Evolutionary conservation across 495 filamentous ascomycete species (phyloP), one percentile per base, ranked within the genome.

Genomic region (Aspergillus funiculosus): DNA sequence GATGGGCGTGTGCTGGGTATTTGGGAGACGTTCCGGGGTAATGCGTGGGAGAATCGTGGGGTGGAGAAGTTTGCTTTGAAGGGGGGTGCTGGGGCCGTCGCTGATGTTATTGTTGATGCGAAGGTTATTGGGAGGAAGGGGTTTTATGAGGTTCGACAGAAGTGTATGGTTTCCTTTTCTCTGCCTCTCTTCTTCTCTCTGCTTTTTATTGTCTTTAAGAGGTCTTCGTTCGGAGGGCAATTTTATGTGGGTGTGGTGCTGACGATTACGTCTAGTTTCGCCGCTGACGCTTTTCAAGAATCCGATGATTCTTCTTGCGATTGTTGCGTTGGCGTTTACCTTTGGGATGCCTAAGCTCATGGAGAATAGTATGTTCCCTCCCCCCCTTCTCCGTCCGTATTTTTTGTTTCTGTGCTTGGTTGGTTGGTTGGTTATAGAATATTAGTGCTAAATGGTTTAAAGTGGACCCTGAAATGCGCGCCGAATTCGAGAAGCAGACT

Each of bases 391-490:
- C 34, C n/a, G 7, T 7, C 22, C 26, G 13, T 31, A 39, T 43
- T 34, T 30, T 34, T 36, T 21, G 3, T 22, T 19, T 14, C 22
- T 20, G 32, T 5, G 8, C 8, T 19, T 36, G 15, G 15, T 20
- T 20, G 32, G 21, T 39, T 9, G 2, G 10, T 4, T 37, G 15
- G 6, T 19, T 37, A 7, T 37, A 14, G 29, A 24, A 44, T 11
- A 20, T 14, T 7, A 1, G 4, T 2, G 21, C 24, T 22, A 22
- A 20, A 20, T 2, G 15, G 4, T 20, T 15, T 34, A 27, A 19
- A 96, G 90, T 98, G 91, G 92, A 97, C 59, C 87, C 87, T 13
- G 92, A 98, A 64, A 86, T 86, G 71, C 79, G 81, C 46, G 86
- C 83, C 53, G 94, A 98, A 67, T 94, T 91, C 61, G 88, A 95